Evolutionary conservation across 2,329 filamentous ascomycete genomes (phyloP).

Genomic region (Plenodomus biglobosus): DNA sequence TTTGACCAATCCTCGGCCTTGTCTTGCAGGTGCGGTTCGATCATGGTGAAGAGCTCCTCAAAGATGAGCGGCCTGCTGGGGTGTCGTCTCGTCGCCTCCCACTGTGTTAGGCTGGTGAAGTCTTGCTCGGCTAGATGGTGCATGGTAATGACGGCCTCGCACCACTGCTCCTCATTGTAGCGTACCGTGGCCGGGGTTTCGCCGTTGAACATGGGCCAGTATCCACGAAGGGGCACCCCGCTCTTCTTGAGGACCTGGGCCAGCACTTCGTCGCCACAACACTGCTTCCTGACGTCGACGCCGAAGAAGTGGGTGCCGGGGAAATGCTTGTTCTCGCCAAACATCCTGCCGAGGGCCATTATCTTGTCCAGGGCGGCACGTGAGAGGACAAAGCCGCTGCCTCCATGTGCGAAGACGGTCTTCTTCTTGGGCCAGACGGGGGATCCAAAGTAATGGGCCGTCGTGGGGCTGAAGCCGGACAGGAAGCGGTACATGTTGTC

Average conservation of each 20-base stretch:
- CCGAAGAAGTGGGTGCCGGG: constrained; percentile 42
- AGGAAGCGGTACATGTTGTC: constrained; percentile 47
- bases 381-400: constrained; percentile 49
- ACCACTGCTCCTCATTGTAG: constrained; percentile 48
- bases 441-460: constrained; percentile 46
- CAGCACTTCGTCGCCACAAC: constrained; percentile 45
- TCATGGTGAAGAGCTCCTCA: constrained; percentile 36
- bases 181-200: constrained; percentile 44
- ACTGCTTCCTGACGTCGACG: constrained; percentile 36
- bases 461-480: constrained; percentile 38
- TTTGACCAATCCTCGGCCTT: constrained; percentile 39
- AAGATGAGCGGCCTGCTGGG: constrained; percentile 35
- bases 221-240: constrained; percentile 40
- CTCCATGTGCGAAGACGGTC: constrained; percentile 47
- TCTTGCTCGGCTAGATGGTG: constrained; percentile 40
- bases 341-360: constrained; percentile 42
- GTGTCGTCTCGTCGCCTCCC: constrained; percentile 28
- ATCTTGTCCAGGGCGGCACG: constrained; percentile 53
- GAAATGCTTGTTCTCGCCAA: constrained; percentile 35
- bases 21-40: constrained; percentile 29
- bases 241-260: constrained; percentile 43
- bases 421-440: constrained; percentile 42
- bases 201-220: constrained; percentile 52
- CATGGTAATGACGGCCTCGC: constrained; percentile 46
- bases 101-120: constrained; percentile 28